Conservation (phyloP, 352 stramenopile genomes). For the Phytophthora podocarpi region DNA sequence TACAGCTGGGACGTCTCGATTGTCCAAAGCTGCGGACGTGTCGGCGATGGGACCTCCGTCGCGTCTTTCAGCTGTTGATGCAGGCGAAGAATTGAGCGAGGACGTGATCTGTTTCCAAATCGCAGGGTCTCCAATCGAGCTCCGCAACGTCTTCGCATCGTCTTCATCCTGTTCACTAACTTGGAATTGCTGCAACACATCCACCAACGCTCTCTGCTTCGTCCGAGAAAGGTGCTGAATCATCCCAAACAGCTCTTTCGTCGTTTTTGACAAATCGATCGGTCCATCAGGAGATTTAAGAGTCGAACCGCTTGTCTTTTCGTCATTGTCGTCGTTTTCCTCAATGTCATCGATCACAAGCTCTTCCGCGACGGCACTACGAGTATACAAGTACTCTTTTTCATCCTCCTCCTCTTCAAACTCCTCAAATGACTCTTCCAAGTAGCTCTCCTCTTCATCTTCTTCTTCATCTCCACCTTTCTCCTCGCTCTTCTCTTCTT, state of each 20-base stretch:
- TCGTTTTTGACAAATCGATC: conserved; percentile 49
- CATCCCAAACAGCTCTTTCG: conserved; percentile 60
- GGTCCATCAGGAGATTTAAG: no score
- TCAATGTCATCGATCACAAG: conserved; percentile 39
- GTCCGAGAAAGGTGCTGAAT: conserved; percentile 74
- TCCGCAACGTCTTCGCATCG: conserved; percentile 58
- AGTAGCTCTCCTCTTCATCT: conserved; percentile 64
- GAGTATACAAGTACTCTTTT: no score
- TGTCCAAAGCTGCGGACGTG: no score
- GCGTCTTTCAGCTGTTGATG: neutral
- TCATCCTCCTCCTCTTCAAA: conserved; percentile 58
- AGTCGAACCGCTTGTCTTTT: no score
- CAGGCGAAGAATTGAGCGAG: conserved; percentile 25
- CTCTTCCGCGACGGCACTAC: no score
- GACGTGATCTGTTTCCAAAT: conserved; percentile 78
- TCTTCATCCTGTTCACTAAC: conserved; percentile 50
- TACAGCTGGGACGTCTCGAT: neutral
- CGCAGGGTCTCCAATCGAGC: conserved; percentile 70
- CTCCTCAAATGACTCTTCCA: conserved; percentile 87
- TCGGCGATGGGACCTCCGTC: no score
- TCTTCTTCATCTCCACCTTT: conserved; percentile 31
- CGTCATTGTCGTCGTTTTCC: no score
- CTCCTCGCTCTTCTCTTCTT: conserved; percentile 12
- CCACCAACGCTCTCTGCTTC: conserved; percentile 65
- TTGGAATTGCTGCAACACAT: conserved; percentile 71